A percentile compares a stretch with the other conserved stretches of the same genome.
phyloP scores from a whole-genome alignment of 202 grass and related monocot genomes.

The Schoenoplectus triqueter region DNA sequence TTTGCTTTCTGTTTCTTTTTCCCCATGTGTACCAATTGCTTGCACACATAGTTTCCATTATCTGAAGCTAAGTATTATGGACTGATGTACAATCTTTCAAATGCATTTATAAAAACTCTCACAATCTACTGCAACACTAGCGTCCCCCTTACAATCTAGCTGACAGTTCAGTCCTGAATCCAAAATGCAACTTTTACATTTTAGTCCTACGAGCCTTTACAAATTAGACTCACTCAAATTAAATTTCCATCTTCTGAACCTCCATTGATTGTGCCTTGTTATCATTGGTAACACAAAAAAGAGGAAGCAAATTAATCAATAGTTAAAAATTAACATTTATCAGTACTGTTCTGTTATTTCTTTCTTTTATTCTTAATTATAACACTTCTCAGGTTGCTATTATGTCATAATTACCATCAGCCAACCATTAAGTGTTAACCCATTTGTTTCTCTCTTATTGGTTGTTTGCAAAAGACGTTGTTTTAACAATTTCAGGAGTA shows the following conservation, averaged over 20 bases:
- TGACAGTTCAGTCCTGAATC: neutral
- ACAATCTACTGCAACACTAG: neutral
- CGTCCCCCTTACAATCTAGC: neutral
- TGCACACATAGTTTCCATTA: neutral
- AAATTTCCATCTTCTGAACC: neutral
- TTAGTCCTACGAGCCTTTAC: neutral
- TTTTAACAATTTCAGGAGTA: neutral
- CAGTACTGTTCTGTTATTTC: neutral
- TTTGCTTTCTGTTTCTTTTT: neutral
- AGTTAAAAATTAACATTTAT: neutral
- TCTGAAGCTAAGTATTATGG: neutral
- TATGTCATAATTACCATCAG: neutral
- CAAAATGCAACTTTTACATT: neutral
- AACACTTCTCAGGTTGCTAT: neutral
- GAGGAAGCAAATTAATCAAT: neutral
- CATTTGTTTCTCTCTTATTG: neutral
- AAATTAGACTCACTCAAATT: neutral
- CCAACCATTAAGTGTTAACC: neutral
- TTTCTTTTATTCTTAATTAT: neutral
- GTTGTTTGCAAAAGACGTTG: neutral
- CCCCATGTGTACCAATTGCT: neutral
- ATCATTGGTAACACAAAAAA: neutral
- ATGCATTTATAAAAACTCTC: neutral
- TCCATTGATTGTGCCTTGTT: neutral
- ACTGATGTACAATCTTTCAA: neutral